Base-by-base conservation (phyloP, 768 basidiomycete species). In the Ramaria sp. region DNA sequence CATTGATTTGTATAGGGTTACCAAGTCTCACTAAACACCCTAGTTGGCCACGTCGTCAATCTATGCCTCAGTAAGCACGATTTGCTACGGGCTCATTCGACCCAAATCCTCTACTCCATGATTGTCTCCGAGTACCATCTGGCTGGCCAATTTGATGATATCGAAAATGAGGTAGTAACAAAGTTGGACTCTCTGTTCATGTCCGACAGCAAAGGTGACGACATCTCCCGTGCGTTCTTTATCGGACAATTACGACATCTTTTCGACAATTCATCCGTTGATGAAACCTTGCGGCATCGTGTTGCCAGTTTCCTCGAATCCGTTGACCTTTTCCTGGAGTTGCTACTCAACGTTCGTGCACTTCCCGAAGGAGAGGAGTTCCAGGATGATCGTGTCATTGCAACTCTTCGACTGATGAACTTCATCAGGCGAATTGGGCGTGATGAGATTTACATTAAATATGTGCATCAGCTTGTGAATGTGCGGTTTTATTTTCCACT, bases 11-110 rank as follows among this genome's bases (percentile, higher is more conserved):
- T 49, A 5, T 61, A 93, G 83, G 85, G 88, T 47, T 95, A 91
- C 62, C 94, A 95, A 71, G 73, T 82, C 0, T 81, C 83, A 37
- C 78, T 95, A 41, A 85, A 83, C 61, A 73, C 87, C 16, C 78
- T 96, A 20, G 89, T 95, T 27, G 93, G 90, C 41, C 82, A 87
- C 53, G 85, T 96, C 48, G 85, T 98, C 53, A 87, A 90, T 60
- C 73, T 97, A 15, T 97, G 95, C 65, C 73, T 98, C 51, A 96
- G 93, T 58, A 90, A 94, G 61, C 94, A 98, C 64, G 95, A 98
- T 63, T 82, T 85, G 62, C 76, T 96, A 38, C 81, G 94, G 59
- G 88, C 78, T 63, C 88, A 87, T 59, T 94, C 92, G 0, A 91
- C 95, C 20, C 82, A 88, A 61, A 93, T 97, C 55, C 77, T 98